Base-by-base conservation (phyloP, 805 yeast species). In the Myxozyma udenii region DNA sequence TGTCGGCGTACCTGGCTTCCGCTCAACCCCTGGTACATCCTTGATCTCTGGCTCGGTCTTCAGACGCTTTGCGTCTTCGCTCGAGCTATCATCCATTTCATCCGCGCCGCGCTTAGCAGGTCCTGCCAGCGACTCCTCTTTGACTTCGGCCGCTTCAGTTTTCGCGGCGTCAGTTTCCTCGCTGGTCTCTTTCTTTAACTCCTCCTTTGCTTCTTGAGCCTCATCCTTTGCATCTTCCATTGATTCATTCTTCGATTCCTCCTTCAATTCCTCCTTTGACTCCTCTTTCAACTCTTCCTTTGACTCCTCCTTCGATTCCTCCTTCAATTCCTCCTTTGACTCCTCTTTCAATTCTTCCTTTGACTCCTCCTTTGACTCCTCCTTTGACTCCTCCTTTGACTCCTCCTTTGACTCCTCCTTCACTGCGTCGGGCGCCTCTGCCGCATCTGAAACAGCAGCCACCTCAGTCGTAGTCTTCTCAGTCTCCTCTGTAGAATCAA, bases 1-100 rank as follows among this genome's bases (percentile, higher is more conserved):
- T 4, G 21, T 16, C 11, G 55, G 48, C 16, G 40, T 36, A n/a
- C 22, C n/a, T 16, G 48, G 41, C 21, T 41, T 44, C 3, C 53
- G 41, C n/a, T 28, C 44, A 14, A 41, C 25, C 5, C 18, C 41
- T 14, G 42, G 16, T 12, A 22, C 23, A 3, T 36, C 37, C 26
- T 46, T 39, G 3, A 12, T 12, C 36, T 28, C 24, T 11, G 18
- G 32, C 16, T 47, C 39, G 1, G 16, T 41, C 35, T 32, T 41
- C 18, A 19, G 30, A 24, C 46, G 46, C 36, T 47, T 33, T 16
- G 24, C 18, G n/a, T 5, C 14, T 5, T 12, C 6, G n/a, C 24
- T 35, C 12, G 48, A 21, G 4, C 26, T 11, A 30, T n/a, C 39
- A 7, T 28, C 33, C 14, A 14, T 28, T 14, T 28, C 33, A 28